Conservation (phyloP, 495 filamentous ascomycete species). For the Tuber calosporum region DNA sequence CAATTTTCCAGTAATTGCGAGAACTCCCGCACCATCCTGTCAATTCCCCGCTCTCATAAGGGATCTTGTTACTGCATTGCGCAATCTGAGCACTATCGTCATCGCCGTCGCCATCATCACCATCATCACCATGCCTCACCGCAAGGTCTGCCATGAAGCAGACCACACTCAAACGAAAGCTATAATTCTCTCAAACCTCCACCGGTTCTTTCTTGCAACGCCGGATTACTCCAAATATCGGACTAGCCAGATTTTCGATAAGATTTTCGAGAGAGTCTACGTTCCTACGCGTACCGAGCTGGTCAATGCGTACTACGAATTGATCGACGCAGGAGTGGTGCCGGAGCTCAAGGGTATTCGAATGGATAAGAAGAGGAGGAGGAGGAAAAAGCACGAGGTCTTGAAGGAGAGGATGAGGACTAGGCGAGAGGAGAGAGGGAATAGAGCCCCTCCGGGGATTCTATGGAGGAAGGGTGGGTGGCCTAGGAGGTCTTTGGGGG, state of each 20-base stretch:
- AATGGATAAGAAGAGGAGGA: background rate
- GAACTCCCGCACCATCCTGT: background rate
- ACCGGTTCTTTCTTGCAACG: background rate
- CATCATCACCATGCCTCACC: background rate
- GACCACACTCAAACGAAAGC: background rate
- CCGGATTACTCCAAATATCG: background rate
- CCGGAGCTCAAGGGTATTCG: constrained; percentile 18
- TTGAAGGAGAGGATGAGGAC: background rate
- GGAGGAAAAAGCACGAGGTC: background rate
- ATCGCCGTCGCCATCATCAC: background rate
- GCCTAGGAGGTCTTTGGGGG: background rate
- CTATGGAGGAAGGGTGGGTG: background rate
- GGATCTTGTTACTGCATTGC: background rate
- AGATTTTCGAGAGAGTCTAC: background rate
- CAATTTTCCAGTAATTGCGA: background rate
- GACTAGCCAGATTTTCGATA: background rate
- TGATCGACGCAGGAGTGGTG: constrained; percentile 18
- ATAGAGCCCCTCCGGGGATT: background rate
- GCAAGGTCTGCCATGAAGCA: background rate
- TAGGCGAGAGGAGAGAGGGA: background rate
- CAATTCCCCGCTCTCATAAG: background rate
- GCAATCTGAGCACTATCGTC: background rate
- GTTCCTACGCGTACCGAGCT: background rate
- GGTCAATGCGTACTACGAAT: constrained; percentile 14
- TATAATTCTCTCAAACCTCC: background rate